Base-by-base conservation (phyloP, 2,329 filamentous ascomycete genomes). In the Penicillium sp. region DNA sequence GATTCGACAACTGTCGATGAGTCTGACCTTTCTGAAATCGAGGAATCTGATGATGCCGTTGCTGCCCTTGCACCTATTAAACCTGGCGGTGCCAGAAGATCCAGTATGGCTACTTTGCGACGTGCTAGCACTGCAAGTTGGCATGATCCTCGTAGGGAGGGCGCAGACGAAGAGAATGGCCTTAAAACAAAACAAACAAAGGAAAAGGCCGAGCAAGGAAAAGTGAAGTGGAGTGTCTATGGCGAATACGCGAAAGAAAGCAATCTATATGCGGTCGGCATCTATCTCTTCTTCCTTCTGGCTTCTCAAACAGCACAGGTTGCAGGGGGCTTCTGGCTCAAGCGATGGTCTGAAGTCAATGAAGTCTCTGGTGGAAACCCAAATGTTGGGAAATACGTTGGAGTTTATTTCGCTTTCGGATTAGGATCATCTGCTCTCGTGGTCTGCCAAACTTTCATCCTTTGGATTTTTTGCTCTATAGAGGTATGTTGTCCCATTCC, bases 391-490 rank as follows among this genome's bases (percentile, higher is more conserved):
- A 96, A 90, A 73, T 99, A 91, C 69, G 89, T 99, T 68, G 91
- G 93, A 57, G 85, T 99, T 62, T 99, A 99, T 76, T 94, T 99
- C 74, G 91, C 89, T 16, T 90, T 99, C 73, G 95, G 94, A 48
- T 83, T 99, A 52, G 93, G 93, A 30, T 87, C 90, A 24, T 88
- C 94, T 42, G 81, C 84, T 45, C 79, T 99, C 61, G 93, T 95
- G 3, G 91, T 97, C 43, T 69, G 95, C 28, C 94, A 97, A 74
- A 97, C 93, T 5, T 78, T 99, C 64, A 91, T 99, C 62, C 80
- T 99, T 26, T 99, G 94, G 94, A 97, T 99, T 63, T 97, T 99
- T 77, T 99, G 95, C 77, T 97, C 94, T 4, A 99, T 99, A 61
- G 94, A 99, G 83, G 88, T 90, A 78, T 67, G 79, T 71, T 55